These are phyloP conservation scores for Kalmusia sp. DNA, from an alignment of 2,329 filamentous ascomycete genomes.

Conservation along the genomic window DNA sequence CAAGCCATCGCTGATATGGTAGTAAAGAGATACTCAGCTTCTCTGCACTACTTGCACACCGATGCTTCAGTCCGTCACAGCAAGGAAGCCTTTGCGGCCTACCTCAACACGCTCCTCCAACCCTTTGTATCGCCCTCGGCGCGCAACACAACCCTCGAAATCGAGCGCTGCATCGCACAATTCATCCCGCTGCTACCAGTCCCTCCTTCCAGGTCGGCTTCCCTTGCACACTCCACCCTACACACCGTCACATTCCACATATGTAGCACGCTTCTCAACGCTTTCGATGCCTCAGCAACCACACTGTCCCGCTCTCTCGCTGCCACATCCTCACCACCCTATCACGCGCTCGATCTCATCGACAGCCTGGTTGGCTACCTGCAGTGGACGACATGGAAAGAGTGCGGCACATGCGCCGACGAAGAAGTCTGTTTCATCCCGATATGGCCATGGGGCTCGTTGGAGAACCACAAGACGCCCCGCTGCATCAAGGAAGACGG, in stretches of 20 bases:
- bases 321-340: constrained; percentile 11
- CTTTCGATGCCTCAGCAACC: constrained; percentile 21
- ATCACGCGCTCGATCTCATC: constrained; percentile 41
- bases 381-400: constrained; percentile 67
- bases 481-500: constrained; percentile 42
- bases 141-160: constrained; percentile 48
- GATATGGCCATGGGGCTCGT: constrained; percentile 67
- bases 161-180: constrained; percentile 57
- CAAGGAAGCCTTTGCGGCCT: constrained; percentile 28
- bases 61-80: constrained; percentile 19
- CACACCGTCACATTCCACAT: constrained; percentile 36
- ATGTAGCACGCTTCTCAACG: constrained; percentile 42
- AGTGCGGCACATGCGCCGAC: constrained; percentile 59
- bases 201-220: constrained; percentile 16
- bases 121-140: constrained; percentile 50
- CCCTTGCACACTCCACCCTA: constrained; percentile 40
- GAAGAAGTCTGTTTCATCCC: constrained; percentile 67
- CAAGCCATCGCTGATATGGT: constrained; percentile 72
- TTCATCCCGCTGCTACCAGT: constrained; percentile 36
- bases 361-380: constrained; percentile 57
- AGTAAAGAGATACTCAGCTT: constrained; percentile 65
- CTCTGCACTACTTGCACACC: constrained; percentile 53
- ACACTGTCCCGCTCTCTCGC: constrained; percentile 15
- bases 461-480: constrained; percentile 62
- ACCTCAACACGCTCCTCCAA: constrained; percentile 37